A percentile compares a stretch with the other conserved stretches of the same genome.
These are phyloP conservation scores for Francoa sonchifolia DNA, from an alignment of 441 rosid species.

Conservation along the genomic window DNA sequence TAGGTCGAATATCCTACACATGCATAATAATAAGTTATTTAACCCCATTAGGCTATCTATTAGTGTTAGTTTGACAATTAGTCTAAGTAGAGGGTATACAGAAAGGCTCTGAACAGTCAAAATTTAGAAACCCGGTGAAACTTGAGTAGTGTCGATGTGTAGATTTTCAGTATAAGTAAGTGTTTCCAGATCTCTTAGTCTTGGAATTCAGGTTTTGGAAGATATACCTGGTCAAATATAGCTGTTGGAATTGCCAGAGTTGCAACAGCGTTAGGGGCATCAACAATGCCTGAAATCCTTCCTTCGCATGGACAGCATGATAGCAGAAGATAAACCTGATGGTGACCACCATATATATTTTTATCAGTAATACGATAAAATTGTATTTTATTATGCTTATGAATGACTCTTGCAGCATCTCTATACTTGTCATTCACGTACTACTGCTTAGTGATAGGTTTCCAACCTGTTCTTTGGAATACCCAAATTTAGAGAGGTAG, in stretches of 20 bases:
- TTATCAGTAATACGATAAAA: constrained; percentile 5
- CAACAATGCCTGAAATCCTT: constrained; percentile 83
- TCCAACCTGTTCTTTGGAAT: constrained; percentile 79
- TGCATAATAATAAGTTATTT: too few species aligned
- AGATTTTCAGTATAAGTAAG: too few species aligned
- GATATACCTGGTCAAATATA: constrained; percentile 87
- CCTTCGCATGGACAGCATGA: constrained; percentile 96
- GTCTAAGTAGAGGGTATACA: too few species aligned
- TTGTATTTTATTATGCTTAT: neutral
- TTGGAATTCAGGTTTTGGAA: too few species aligned
- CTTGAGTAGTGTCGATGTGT: too few species aligned
- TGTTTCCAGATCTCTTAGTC: too few species aligned
- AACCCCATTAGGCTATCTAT: too few species aligned
- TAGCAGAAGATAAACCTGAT: constrained; percentile 63
- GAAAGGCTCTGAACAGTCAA: too few species aligned
- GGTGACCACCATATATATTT: constrained; percentile 7
- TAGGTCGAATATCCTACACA: too few species aligned
- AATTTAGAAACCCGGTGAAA: too few species aligned
- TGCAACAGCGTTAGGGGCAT: constrained; percentile 82
- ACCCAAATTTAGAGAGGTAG: constrained; percentile 77
- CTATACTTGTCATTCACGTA: too few species aligned
- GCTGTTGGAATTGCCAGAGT: constrained; percentile 77
- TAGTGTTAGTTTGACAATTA: too few species aligned
- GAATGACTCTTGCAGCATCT: neutral
- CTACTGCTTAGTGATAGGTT: constrained; percentile 7